Conservation (phyloP, 352 stramenopile species). For the Globisporangium irregulare region DNA sequence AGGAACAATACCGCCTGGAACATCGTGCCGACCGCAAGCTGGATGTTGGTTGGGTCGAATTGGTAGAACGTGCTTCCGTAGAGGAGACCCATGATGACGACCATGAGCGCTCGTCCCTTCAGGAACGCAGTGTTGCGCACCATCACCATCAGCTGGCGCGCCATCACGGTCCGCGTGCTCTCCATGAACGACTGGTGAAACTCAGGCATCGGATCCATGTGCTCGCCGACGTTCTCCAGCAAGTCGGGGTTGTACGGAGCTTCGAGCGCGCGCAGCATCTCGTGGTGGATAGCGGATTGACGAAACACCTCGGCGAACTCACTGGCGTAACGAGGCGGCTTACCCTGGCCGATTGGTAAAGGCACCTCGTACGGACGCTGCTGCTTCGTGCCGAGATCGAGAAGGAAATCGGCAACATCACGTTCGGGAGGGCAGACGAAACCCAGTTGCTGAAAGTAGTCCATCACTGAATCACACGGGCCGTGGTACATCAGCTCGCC, state of each 20-base stretch:
- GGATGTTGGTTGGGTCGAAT: constrained; percentile 25
- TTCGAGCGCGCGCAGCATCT: not conserved
- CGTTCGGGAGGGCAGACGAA: constrained; percentile 19
- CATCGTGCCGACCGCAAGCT: constrained; percentile 47
- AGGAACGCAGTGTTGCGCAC: constrained; percentile 33
- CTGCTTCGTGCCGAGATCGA: constrained; percentile 51
- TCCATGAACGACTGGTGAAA: constrained; percentile 32
- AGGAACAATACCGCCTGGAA: constrained; percentile 38
- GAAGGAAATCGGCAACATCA: constrained; percentile 90
- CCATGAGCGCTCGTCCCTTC: constrained; percentile 26
- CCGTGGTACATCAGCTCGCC: constrained; percentile 88
- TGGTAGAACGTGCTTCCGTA: constrained; percentile 39
- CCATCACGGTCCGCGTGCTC: constrained; percentile 22
- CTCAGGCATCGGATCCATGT: constrained; percentile 68
- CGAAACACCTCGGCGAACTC: constrained; percentile 18
- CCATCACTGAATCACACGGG: constrained; percentile 50
- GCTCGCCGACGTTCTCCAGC: constrained; percentile 39
- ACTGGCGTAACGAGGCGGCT: constrained; percentile 19
- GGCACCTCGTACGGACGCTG: constrained; percentile 32
- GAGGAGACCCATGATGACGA: constrained; percentile 38
- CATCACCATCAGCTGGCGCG: constrained; percentile 51
- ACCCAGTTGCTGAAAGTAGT: constrained; percentile 81
- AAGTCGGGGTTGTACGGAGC: not conserved
- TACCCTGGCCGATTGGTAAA: not conserved
- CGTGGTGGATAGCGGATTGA: not conserved